Conservation (phyloP, 768 basidiomycete genomes). For the Chalciporus chontae region DNA sequence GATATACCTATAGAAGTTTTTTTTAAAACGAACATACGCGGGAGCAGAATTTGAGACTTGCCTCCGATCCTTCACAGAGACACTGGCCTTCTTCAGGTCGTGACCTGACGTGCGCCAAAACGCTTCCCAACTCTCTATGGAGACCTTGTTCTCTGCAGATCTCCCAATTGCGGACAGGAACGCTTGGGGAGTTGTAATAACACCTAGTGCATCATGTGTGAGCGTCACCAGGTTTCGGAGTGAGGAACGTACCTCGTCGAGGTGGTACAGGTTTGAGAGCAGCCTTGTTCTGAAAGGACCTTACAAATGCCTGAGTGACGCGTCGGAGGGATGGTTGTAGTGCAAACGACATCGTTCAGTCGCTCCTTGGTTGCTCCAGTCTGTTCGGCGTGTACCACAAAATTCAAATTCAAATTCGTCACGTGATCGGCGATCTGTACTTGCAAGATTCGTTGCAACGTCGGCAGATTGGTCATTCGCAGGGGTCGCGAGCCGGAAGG, state of each 20-base stretch:
- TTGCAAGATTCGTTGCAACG: no score
- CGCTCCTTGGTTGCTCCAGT: neutral
- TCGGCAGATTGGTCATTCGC: neutral
- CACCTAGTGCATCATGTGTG: constrained; percentile 31
- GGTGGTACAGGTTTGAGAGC: constrained; percentile 18
- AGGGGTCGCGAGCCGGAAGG: neutral
- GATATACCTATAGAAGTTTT: constrained; percentile 55
- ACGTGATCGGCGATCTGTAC: constrained; percentile 24
- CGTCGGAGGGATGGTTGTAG: constrained; percentile 19
- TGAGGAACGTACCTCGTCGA: constrained; percentile 19
- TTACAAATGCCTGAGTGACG: constrained; percentile 17
- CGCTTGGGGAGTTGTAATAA: constrained; percentile 52
- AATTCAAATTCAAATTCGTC: constrained; percentile 12
- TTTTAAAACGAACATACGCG: constrained; percentile 2
- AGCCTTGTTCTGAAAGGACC: constrained; percentile 32
- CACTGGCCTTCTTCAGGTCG: constrained; percentile 60
- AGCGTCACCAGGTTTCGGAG: neutral
- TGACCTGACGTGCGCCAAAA: constrained; percentile 62
- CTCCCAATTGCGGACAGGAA: constrained; percentile 78
- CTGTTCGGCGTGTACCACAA: neutral
- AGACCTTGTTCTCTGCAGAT: constrained; percentile 58
- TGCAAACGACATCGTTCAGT: constrained; percentile 20
- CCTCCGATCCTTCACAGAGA: constrained; percentile 71
- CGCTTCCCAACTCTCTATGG: constrained; percentile 64
- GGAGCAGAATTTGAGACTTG: constrained; percentile 29